Evolutionary conservation across 2,329 filamentous ascomycete genomes (phyloP).

Genomic region (Septoria petroselini): DNA sequence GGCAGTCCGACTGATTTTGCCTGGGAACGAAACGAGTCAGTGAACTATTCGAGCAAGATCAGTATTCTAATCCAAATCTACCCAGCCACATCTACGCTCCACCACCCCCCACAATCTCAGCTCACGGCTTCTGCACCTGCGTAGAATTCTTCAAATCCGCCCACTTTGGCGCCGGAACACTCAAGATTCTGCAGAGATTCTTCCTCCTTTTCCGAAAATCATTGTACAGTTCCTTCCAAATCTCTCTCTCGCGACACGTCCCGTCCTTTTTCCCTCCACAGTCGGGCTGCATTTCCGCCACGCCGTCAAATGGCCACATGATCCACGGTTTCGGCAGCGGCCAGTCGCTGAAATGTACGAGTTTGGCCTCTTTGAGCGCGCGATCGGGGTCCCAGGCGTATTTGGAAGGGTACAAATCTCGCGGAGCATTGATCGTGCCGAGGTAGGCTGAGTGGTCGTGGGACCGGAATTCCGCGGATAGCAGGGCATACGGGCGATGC

Average conservation of each 20-base stretch:
- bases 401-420: constrained; percentile 40
- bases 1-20: no score
- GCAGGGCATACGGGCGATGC: constrained; percentile 60
- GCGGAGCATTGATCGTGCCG: constrained; percentile 49
- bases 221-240: constrained; percentile 48
- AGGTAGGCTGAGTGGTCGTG: constrained; percentile 54
- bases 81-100: no score
- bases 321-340: constrained; percentile 66
- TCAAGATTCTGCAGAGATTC: constrained; percentile 40
- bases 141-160: constrained; percentile 26
- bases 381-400: constrained; percentile 57
- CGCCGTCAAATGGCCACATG: constrained; percentile 43
- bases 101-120: constrained; percentile 3
- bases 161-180: constrained; percentile 34
- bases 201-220: constrained; percentile 44
- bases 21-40: no score
- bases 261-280: constrained; percentile 35
- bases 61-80: no score
- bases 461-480: constrained; percentile 61
- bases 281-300: constrained; percentile 47
- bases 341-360: constrained; percentile 70
- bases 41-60: no score
- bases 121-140: constrained; percentile 6
- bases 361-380: constrained; percentile 59
- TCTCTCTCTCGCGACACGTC: constrained; percentile 39